Conservation (phyloP, 306 rosid species). For the Hylodesmum podocarpum region DNA sequence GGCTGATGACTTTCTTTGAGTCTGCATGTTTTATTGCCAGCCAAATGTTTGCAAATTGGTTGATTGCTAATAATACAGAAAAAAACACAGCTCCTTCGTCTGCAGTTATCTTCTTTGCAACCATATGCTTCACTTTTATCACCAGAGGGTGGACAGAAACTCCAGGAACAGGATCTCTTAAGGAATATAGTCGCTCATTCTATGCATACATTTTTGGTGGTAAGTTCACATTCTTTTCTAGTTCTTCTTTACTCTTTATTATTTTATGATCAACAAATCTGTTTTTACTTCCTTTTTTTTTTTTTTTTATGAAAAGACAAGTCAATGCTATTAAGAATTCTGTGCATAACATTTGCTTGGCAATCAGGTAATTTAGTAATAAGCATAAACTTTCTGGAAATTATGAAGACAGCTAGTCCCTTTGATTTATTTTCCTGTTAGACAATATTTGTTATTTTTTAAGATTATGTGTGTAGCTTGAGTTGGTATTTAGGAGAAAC, state of each 20-base stretch:
- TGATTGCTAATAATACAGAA: slow-evolving; percentile 51
- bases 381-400: slow-evolving; percentile 3
- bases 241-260: slow-evolving; percentile 23
- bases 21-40: slow-evolving; percentile 75
- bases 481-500: background rate
- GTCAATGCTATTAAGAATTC: slow-evolving; percentile 20
- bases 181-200: slow-evolving; percentile 74
- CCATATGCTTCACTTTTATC: slow-evolving; percentile 55
- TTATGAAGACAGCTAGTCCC: slow-evolving; percentile 1
- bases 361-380: slow-evolving; percentile 1
- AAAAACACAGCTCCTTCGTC: slow-evolving; percentile 52
- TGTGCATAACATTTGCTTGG: slow-evolving; percentile 1
- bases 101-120: slow-evolving; percentile 61
- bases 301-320: background rate
- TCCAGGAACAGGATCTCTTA: slow-evolving; percentile 46
- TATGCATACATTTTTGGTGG: slow-evolving; percentile 68
- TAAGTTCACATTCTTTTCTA: slow-evolving; percentile 39
- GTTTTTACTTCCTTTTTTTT: background rate
- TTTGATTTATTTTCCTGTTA: background rate
- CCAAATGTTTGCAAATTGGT: slow-evolving; percentile 88
- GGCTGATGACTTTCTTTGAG: slow-evolving; percentile 92
- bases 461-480: background rate
- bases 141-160: slow-evolving; percentile 65
- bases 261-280: background rate
- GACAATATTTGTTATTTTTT: slow-evolving; percentile 9